Conservation (phyloP, 2,329 filamentous ascomycete species). For the Sporothrix globosa region DNA sequence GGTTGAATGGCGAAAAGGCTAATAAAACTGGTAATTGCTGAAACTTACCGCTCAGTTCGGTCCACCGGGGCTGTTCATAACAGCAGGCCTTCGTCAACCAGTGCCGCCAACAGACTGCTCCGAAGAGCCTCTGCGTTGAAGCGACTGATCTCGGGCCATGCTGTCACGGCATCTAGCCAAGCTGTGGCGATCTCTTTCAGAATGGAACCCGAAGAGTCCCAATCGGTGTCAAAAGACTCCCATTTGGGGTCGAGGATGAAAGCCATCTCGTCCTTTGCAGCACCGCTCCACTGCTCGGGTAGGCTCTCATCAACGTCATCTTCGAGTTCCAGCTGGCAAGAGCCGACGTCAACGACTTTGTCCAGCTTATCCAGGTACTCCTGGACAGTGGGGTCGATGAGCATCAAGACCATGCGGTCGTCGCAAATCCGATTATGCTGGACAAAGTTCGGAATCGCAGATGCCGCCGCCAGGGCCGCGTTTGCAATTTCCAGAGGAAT, state of each 20-base stretch:
- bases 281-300: neutral
- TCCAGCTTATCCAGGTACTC: neutral
- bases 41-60: slow-evolving; percentile 18
- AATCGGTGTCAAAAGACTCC: neutral
- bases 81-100: neutral
- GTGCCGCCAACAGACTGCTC: neutral
- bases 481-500: neutral
- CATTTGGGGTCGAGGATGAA: neutral
- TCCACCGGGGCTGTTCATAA: neutral
- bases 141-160: neutral
- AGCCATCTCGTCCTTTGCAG: neutral
- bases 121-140: neutral
- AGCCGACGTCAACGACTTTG: neutral
- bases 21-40: neutral
- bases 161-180: neutral
- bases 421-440: slow-evolving; percentile 5
- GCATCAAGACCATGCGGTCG: neutral
- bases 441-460: neutral
- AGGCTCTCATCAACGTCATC: neutral
- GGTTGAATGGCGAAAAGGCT: neutral
- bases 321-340: neutral
- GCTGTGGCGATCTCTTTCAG: neutral
- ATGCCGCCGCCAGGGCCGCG: neutral
- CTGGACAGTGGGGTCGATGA: neutral
- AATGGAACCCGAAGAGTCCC: neutral